These are phyloP conservation scores for Cardamine resedifolia DNA, from an alignment of 345 rosid genomes.

Conservation along the genomic window DNA sequence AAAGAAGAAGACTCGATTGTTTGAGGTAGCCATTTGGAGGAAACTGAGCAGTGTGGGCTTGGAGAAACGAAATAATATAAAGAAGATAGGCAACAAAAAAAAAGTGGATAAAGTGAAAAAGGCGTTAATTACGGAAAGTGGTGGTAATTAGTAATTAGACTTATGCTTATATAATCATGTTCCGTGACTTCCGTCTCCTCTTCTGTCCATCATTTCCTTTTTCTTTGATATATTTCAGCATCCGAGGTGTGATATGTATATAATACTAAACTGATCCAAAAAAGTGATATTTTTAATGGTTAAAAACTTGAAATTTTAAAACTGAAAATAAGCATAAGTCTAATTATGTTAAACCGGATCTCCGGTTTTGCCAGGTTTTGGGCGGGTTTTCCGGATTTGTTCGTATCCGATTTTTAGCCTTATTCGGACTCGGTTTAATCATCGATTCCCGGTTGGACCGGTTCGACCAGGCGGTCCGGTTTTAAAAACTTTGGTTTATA, in stretches of 20 bases:
- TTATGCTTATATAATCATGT: slow-evolving; percentile 28
- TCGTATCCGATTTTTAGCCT: too few relatives aligned
- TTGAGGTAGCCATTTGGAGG: slow-evolving; percentile 27
- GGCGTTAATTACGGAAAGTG: slow-evolving; percentile 38
- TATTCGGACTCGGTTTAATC: too few relatives aligned
- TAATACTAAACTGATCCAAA: neutral
- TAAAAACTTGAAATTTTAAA: too few relatives aligned
- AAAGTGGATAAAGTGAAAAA: slow-evolving; percentile 30
- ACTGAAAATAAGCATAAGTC: too few relatives aligned
- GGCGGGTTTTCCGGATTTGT: too few relatives aligned
- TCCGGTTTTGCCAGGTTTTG: too few relatives aligned
- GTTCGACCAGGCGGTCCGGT: too few relatives aligned
- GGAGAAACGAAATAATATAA: slow-evolving; percentile 11
- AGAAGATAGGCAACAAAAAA: neutral
- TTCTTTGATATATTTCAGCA: neutral
- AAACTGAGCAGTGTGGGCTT: slow-evolving; percentile 17
- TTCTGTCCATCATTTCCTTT: slow-evolving; percentile 8
- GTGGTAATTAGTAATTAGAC: slow-evolving; percentile 28
- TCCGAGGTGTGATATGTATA: slow-evolving; percentile 17
- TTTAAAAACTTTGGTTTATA: too few relatives aligned
- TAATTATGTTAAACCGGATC: too few relatives aligned
- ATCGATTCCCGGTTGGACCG: too few relatives aligned
- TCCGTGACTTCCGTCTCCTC: slow-evolving; percentile 36
- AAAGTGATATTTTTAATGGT: too few relatives aligned
- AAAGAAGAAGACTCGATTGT: neutral